Percentiles rank a stretch among this genome's conserved stretches.
These are phyloP conservation scores for Angomonas deanei DNA, from an alignment of 208 protist genomes.

Conservation along the genomic window DNA sequence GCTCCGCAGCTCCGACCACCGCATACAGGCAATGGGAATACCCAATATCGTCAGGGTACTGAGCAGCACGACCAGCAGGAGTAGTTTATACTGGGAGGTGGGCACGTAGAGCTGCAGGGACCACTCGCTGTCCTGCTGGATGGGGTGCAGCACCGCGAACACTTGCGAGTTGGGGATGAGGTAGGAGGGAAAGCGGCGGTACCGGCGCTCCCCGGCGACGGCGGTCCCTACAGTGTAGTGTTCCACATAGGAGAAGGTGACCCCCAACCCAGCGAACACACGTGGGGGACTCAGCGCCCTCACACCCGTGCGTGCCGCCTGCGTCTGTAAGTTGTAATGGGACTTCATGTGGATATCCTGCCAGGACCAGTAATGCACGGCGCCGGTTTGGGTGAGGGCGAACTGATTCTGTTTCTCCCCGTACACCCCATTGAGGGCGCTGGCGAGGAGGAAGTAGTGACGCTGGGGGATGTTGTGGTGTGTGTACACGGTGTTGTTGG, in stretches of 20 bases:
- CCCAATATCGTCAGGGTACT: constrained; percentile 34
- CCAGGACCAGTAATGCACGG: constrained; percentile 55
- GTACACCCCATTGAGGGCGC: constrained; percentile 25
- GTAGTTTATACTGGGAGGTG: constrained; percentile 30
- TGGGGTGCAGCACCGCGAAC: constrained; percentile 36
- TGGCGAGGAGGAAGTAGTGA: constrained; percentile 41
- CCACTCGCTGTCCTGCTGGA: constrained; percentile 27
- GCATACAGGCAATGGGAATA: constrained; percentile 49
- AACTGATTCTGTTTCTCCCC: constrained; percentile 3
- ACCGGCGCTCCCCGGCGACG: background rate
- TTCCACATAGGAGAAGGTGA: constrained; percentile 70
- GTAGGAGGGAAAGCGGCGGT: constrained; percentile 33
- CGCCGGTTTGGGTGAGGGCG: constrained; percentile 26
- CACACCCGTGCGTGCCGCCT: constrained; percentile 24
- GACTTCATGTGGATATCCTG: constrained; percentile 50
- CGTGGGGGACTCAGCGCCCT: constrained; percentile 31
- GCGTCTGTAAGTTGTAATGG: constrained; percentile 30
- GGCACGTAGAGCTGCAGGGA: constrained; percentile 50
- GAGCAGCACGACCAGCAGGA: constrained; percentile 34
- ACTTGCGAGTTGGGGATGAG: constrained; percentile 67
- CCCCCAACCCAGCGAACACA: constrained; percentile 48
- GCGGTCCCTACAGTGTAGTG: constrained; percentile 46
- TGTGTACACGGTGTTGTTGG: constrained; percentile 16
- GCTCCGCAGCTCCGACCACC: constrained; percentile 37
- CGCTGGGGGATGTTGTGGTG: constrained; percentile 19